Evolutionary conservation across 2,329 filamentous ascomycete species (phyloP).

Genomic region (Beauveria bassiana): DNA sequence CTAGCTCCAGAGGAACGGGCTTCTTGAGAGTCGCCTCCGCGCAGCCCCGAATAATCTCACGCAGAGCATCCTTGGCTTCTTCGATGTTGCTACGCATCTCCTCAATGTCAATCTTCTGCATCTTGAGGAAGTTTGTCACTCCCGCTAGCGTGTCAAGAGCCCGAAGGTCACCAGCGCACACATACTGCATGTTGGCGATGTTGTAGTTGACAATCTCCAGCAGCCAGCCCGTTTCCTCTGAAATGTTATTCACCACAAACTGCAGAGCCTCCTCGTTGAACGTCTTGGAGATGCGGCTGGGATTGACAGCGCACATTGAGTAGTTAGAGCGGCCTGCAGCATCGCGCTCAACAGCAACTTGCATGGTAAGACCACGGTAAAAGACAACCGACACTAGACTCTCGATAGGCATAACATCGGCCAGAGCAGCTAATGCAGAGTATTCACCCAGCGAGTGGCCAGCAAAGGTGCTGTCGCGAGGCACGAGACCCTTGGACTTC

Average conservation of each 20-base stretch:
- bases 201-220: conserved; percentile 98
- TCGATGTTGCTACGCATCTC: conserved; percentile 83
- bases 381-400: conserved; percentile 97
- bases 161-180: conserved; percentile 62
- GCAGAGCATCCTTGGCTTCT: conserved; percentile 81
- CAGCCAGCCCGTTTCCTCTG: conserved; percentile 89
- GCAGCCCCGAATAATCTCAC: conserved; percentile 84
- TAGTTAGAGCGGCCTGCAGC: conserved; percentile 91
- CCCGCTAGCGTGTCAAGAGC: conserved; percentile 67
- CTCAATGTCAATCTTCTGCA: conserved; percentile 95
- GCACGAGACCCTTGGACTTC: conserved; percentile 92
- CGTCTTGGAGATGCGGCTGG: conserved; percentile 94
- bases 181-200: conserved; percentile 69
- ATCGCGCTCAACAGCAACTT: conserved; percentile 96
- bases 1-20: conserved; percentile 77
- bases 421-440: conserved; percentile 88
- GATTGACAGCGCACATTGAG: conserved; percentile 98
- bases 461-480: conserved; percentile 93
- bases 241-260: conserved; percentile 92
- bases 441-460: conserved; percentile 98
- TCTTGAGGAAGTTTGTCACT: conserved; percentile 91
- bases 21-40: conserved; percentile 83
- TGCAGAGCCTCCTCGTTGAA: conserved; percentile 97
- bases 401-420: conserved; percentile 99
- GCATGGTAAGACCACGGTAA: conserved; percentile 98